Evolutionary conservation across 495 filamentous ascomycete species (phyloP).

Genomic region (Penicilliopsis zonata): DNA sequence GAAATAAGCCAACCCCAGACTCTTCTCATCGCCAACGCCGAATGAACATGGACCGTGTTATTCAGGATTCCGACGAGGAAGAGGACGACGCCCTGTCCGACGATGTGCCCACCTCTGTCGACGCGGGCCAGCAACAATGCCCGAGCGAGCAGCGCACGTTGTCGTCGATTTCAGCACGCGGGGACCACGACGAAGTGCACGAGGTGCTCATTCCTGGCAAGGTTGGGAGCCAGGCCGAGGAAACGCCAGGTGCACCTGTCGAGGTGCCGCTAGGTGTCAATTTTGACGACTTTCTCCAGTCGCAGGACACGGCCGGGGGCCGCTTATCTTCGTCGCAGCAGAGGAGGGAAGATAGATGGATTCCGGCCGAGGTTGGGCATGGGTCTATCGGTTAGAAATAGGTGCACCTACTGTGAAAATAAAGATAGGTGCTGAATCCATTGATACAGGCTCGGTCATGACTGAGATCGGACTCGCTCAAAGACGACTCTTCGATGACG

Average conservation of each 20-base stretch:
- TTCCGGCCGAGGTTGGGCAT: constrained; percentile 15
- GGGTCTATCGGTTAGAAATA: constrained; percentile 29
- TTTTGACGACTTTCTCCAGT: constrained; percentile 29
- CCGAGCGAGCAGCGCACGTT: constrained; percentile 5
- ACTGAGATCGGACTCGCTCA: constrained; percentile 28
- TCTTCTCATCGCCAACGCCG: constrained; percentile 1
- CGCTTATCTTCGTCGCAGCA: constrained; percentile 22
- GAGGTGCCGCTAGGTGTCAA: constrained; percentile 17
- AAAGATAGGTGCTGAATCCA: background rate
- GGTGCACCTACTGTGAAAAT: background rate
- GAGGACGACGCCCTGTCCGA: constrained; percentile 28
- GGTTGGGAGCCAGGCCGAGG: too few species aligned
- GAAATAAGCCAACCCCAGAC: background rate
- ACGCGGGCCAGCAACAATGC: constrained; percentile 7
- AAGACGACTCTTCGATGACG: constrained; percentile 20
- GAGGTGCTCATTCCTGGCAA: too few species aligned
- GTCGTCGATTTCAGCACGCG: too few species aligned
- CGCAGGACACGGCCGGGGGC: constrained; percentile 12
- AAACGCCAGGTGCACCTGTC: too few species aligned
- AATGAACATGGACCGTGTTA: constrained; percentile 28
- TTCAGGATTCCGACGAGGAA: constrained; percentile 41
- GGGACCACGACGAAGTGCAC: too few species aligned
- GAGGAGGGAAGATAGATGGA: constrained; percentile 28
- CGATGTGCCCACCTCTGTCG: constrained; percentile 11
- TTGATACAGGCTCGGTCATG: constrained; percentile 22